Base-by-base conservation (phyloP, 2,329 filamentous ascomycete species). In the Colletotrichum spinosum region DNA sequence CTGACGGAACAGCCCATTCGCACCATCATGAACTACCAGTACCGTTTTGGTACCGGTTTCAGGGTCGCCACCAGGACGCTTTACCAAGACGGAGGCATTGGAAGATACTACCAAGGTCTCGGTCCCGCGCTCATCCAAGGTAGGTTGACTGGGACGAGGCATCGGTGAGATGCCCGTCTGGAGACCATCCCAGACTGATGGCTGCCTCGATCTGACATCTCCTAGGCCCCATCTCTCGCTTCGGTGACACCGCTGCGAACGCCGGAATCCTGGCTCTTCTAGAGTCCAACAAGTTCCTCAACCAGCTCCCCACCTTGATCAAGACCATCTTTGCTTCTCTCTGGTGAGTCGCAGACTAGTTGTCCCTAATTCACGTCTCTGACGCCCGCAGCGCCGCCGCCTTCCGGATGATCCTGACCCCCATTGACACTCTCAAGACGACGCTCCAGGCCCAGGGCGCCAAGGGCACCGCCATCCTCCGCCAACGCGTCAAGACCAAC, bases 1-100 rank as follows among this genome's bases (percentile, higher is more conserved):
- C 3, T 9, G 8, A 6, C 9, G 5, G 10, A 34, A 4, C 51
- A 83, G 81, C 82, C 81, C 4, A 72, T 84, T 4, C 77, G 81
- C 6, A 84, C 81, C 0, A 81, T 83, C 11, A 84, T 84, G 81
- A 84, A 84, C 70, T 84, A 83, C 49, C 81, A 84, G 65, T 84
- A 84, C 57, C 81, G 81, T 2, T 81, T 79, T 44, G 81, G 81
- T 1, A 77, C 75, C 0, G 74, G 78, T 0, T 83, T 84, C 59
- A 76, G 74, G 3, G 55, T 69, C 1, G 80, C 81, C 0, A 78
- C 76, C 1, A 69, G 72, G 13, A 82, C 78, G 0, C 74, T 84
- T 2, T 81, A 82, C 57, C 68, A 72, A 0, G 77, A 81, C 7
- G 79, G 81, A 3, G 80, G 81, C 0, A 57, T 80, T 41, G 66